phyloP scores from a whole-genome alignment of 345 rosid species.

The Clausena lansium region DNA sequence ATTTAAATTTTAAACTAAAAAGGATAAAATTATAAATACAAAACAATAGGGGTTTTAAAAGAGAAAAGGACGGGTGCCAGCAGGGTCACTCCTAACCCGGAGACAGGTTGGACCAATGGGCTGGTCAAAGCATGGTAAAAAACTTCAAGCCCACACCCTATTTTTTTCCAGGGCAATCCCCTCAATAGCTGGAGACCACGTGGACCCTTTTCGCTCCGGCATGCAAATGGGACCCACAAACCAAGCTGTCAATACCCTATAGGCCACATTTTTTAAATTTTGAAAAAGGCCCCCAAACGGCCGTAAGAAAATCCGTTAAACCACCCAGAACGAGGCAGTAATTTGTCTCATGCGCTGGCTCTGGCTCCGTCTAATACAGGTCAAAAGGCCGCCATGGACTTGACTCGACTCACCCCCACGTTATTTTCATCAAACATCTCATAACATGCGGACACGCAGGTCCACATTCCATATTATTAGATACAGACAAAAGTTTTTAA shows the following conservation, averaged over 20 bases:
- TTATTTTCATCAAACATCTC: no score
- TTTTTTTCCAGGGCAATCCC: background rate
- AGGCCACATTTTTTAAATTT: background rate
- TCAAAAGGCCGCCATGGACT: constrained; percentile 8
- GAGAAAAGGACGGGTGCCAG: no score
- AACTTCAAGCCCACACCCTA: background rate
- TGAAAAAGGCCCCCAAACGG: background rate
- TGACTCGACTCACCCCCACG: background rate
- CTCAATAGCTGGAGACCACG: background rate
- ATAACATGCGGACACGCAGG: no score
- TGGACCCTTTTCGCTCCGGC: background rate
- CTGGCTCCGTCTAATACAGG: constrained; percentile 16
- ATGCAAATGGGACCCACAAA: background rate
- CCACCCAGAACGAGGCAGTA: constrained; percentile 1
- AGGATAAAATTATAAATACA: no score
- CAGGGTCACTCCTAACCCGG: no score
- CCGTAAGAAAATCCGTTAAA: constrained; percentile 25
- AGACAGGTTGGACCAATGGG: background rate
- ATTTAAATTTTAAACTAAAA: no score
- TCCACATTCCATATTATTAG: background rate
- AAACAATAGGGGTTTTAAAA: no score
- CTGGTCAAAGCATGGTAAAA: background rate
- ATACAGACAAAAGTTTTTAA: background rate
- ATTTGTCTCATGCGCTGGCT: constrained; percentile 24
- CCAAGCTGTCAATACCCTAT: background rate